Percentiles rank a stretch among this genome's conserved stretches.
Conservation (phyloP, 225 moss, liverwort and hornwort species). For the Anthoceros angustus region DNA sequence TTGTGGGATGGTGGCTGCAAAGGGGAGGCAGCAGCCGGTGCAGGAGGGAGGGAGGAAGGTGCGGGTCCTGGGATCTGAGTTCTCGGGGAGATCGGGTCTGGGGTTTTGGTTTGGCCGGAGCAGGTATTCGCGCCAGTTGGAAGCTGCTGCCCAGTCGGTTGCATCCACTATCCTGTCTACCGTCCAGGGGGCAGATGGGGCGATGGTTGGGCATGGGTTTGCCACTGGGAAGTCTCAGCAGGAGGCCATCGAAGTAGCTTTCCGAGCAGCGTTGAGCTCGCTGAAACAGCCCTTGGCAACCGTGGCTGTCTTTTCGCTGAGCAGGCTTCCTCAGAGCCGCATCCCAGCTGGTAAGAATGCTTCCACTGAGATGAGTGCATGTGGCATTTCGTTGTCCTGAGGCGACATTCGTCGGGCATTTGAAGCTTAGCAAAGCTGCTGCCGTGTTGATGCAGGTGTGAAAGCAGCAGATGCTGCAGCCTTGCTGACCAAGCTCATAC, state of each 20-base stretch:
- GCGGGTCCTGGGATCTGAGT: not conserved
- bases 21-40: not conserved
- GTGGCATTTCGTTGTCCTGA: not conserved
- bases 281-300: not conserved
- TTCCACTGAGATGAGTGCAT: not conserved
- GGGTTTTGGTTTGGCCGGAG: not conserved
- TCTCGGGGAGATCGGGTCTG: not conserved
- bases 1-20: not conserved
- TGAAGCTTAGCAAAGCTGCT: not conserved
- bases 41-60: no score
- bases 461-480: not conserved
- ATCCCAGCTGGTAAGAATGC: not conserved
- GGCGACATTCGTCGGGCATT: no score
- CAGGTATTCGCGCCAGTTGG: not conserved
- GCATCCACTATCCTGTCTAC: not conserved
- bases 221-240: constrained; percentile 1
- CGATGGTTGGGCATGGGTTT: not conserved
- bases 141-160: not conserved
- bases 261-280: not conserved
- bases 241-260: not conserved
- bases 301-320: not conserved
- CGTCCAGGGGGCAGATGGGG: not conserved
- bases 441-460: not conserved
- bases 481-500: not conserved
- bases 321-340: not conserved